Evolutionary conservation across 164 flowering plant species (phyloP), one percentile per base, ranked within the genome.

Genomic region (Magnolia officinalis): DNA sequence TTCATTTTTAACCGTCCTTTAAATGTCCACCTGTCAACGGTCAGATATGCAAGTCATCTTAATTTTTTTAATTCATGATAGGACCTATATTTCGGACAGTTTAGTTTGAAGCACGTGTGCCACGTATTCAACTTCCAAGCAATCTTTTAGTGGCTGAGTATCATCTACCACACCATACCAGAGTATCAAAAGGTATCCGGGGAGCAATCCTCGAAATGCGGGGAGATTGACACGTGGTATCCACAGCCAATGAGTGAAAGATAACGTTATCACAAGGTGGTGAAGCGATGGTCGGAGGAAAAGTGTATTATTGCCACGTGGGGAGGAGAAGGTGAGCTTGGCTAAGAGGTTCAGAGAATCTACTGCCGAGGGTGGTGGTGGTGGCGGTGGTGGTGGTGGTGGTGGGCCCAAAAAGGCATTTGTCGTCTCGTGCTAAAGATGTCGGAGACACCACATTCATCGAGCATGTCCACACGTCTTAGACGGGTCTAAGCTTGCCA

Each of bases 251-350:
- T 73, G 68, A 23, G 6, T 10, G 52, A 20, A n/a, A 49, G 75
- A 73, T 73, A 73, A 73, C 63, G 23, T 73, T 73, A 73, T 73
- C 75, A 18, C 52, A 8, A 71, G 45, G 26, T 31, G 16, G 21
- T 3, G 13, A 4, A 19, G 20, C 23, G 8, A 26, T 26, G 24
- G 3, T 21, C n/a, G 67, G 75, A 9, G 8, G 51, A 61, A 73
- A 37, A 73, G 50, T 37, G 45, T 37, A 0, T 37, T 37, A 37
- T 37, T 37, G 45, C 6, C 45, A 37, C 45, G 45, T 37, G 45
- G 45, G 45, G 45, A 6, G 0, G 45, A 37, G 45, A 37, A 37
- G 45, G 45, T 37, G 45, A 37, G 45, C 45, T 4, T 0, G 45
- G 45, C 6, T 37, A 5, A 2, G 8, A 24, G 70, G 14, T 67